Evolutionary conservation across 2,329 filamentous ascomycete genomes (phyloP).

Genomic region (Aspergillus luchuensis): DNA sequence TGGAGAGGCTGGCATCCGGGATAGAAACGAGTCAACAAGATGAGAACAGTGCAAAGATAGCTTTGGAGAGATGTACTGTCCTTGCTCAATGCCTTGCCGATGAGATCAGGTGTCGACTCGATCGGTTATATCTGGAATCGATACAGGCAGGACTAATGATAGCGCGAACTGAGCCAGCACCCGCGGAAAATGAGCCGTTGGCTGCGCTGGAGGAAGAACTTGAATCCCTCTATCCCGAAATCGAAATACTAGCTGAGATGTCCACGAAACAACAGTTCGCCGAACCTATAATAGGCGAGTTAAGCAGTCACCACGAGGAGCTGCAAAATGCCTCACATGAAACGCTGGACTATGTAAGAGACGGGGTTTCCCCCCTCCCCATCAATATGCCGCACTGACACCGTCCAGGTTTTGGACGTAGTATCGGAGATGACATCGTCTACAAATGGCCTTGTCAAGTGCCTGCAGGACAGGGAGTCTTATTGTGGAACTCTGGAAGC

Average conservation of each 20-base stretch:
- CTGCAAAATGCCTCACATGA: slow-evolving; percentile 33
- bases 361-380: too few relatives aligned
- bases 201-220: slow-evolving; percentile 39
- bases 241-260: slow-evolving; percentile 44
- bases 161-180: not conserved
- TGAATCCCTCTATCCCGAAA: slow-evolving; percentile 43
- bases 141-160: slow-evolving; percentile 16
- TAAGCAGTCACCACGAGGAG: slow-evolving; percentile 35
- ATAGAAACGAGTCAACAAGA: slow-evolving; percentile 34
- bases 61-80: slow-evolving; percentile 30
- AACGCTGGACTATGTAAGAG: slow-evolving; percentile 39
- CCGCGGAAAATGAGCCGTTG: slow-evolving; percentile 21
- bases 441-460: slow-evolving; percentile 30
- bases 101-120: slow-evolving; percentile 43
- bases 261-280: slow-evolving; percentile 47
- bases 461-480: slow-evolving; percentile 37
- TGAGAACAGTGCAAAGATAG: slow-evolving; percentile 30
- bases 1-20: slow-evolving; percentile 34
- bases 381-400: slow-evolving; percentile 13
- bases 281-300: slow-evolving; percentile 41
- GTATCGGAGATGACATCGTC: slow-evolving; percentile 38
- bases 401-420: slow-evolving; percentile 34
- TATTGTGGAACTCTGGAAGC: slow-evolving; percentile 38
- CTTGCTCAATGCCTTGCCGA: slow-evolving; percentile 39
- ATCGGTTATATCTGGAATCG: slow-evolving; percentile 43